These are phyloP conservation scores for Plantago coronopus DNA, from an alignment of 305 asterid genomes.

Conservation along the genomic window DNA sequence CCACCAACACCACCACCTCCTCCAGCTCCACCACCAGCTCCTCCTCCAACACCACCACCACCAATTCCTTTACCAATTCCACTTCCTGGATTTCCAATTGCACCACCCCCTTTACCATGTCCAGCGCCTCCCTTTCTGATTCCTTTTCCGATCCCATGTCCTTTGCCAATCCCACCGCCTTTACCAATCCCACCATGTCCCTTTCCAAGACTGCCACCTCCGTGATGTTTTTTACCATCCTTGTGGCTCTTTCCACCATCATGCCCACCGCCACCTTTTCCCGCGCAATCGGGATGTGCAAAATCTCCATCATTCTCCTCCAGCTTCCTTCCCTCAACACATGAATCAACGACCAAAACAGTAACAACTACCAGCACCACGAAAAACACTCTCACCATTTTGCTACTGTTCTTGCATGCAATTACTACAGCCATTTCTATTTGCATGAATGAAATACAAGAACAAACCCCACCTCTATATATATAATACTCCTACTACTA, in stretches of 20 bases:
- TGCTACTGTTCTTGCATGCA: slow-evolving; percentile 17
- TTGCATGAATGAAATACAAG: slow-evolving; percentile 25
- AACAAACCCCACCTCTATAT: slow-evolving; percentile 18
- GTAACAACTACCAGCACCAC: slow-evolving; percentile 21
- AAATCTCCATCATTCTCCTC: slow-evolving; percentile 16
- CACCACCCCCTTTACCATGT: slow-evolving; percentile 5
- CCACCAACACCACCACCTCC: slow-evolving; percentile 6
- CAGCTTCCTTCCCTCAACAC: slow-evolving; percentile 29
- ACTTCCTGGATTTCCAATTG: slow-evolving; percentile 15
- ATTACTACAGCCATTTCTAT: slow-evolving; percentile 3
- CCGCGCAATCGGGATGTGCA: slow-evolving; percentile 29
- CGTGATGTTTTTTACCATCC: slow-evolving; percentile 22
- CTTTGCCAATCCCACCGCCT: slow-evolving; percentile 4
- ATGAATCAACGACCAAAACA: slow-evolving; percentile 30
- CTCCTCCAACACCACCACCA: slow-evolving; percentile 18
- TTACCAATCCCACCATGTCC: slow-evolving; percentile 13
- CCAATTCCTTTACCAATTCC: slow-evolving; percentile 23
- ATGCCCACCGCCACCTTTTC: slow-evolving; percentile 22
- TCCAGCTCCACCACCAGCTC: slow-evolving; percentile 14
- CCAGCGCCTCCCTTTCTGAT: not conserved
- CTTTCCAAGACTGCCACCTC: slow-evolving; percentile 12
- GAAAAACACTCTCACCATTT: slow-evolving; percentile 23
- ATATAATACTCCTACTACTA: slow-evolving; percentile 19
- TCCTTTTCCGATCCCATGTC: slow-evolving; percentile 4
- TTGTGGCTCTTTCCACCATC: slow-evolving; percentile 22